Base-by-base conservation (phyloP, 306 rosid genomes). In the Comarum palustre region DNA sequence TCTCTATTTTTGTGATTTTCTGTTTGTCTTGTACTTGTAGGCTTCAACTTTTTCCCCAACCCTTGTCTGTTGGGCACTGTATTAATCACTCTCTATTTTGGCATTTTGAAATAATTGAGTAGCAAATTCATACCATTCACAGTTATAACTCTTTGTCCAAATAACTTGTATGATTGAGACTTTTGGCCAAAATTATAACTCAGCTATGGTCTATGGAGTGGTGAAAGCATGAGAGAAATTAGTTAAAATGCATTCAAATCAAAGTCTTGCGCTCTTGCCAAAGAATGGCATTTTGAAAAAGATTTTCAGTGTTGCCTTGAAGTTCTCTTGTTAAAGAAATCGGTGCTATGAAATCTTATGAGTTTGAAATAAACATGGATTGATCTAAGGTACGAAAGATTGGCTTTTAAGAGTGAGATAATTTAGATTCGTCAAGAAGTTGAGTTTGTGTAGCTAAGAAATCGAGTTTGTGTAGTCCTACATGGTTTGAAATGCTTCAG, bases 51-150 rank as follows among this genome's bases (percentile, higher is more conserved):
- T 16, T 38, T 20, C 22, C 41, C 0, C 31, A 4, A 9, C 19
- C 31, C n/a, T 63, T 34, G 25, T 6, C 31, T 65, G 51, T n/a
- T 65, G 32, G 47, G 15, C 13, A 36, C 43, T 38, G 48, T n/a
- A n/a, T 38, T 45, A 62, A 19, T 62, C 67, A 62, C 67, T 62
- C 67, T 8, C 67, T 15, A 62, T 17, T 17, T 62, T 34, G 17
- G 29, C 29, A 38, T 64, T 19, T n/a, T 10, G 69, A 64, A 63
- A 64, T 39, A 38, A 64, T 64, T 64, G 69, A 38, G 48, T 10
- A 20, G 32, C 50, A 1, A 32, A 27, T 36, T 64, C 48, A 38
- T 39, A 20, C 69, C 69, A 38, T 20, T 64, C 48, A 20, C 69
- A 64, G 48, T 64, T 64, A 38, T 36, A n/a, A 32, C 13, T 19